A percentile compares a stretch with the other conserved stretches of the same genome.
phyloP scores from a whole-genome alignment of 169 alveolate species.

The Nephromyces sp. region DNA sequence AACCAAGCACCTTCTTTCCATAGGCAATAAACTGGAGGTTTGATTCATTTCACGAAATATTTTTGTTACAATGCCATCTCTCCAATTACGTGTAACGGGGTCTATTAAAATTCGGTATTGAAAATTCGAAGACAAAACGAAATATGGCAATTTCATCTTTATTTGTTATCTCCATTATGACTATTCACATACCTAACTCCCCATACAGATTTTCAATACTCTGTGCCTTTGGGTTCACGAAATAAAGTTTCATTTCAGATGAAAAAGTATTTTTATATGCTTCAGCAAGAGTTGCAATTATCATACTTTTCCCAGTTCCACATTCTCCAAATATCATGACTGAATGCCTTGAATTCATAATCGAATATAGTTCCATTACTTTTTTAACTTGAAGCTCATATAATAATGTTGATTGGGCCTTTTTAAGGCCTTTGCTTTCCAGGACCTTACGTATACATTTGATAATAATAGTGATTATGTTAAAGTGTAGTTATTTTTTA shows the following conservation, averaged over 20 bases:
- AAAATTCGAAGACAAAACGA: no score
- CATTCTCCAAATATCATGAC: slow-evolving; percentile 87
- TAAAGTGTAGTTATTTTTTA: background rate
- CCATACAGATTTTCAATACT: slow-evolving; percentile 85
- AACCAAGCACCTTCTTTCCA: slow-evolving; percentile 77
- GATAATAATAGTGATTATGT: background rate
- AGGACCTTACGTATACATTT: no score
- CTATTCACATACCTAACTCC: slow-evolving; percentile 43
- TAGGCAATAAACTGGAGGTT: no score
- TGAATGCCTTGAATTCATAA: slow-evolving; percentile 87
- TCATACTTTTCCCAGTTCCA: slow-evolving; percentile 82
- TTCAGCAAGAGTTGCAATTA: slow-evolving; percentile 68
- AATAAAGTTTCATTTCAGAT: slow-evolving; percentile 58
- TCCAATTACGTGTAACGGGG: slow-evolving; percentile 92
- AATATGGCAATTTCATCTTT: no score
- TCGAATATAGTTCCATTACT: slow-evolving; percentile 79
- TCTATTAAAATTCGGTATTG: slow-evolving; percentile 80
- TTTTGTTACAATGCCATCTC: slow-evolving; percentile 88
- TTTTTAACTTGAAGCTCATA: slow-evolving; percentile 72
- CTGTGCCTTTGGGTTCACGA: slow-evolving; percentile 80
- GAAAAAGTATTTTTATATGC: slow-evolving; percentile 61
- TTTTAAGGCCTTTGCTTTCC: no score
- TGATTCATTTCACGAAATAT: slow-evolving; percentile 86
- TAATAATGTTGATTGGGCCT: slow-evolving; percentile 51
- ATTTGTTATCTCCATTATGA: no score